phyloP scores from a whole-genome alignment of 2,329 filamentous ascomycete genomes.

The Penicillium sp. region DNA sequence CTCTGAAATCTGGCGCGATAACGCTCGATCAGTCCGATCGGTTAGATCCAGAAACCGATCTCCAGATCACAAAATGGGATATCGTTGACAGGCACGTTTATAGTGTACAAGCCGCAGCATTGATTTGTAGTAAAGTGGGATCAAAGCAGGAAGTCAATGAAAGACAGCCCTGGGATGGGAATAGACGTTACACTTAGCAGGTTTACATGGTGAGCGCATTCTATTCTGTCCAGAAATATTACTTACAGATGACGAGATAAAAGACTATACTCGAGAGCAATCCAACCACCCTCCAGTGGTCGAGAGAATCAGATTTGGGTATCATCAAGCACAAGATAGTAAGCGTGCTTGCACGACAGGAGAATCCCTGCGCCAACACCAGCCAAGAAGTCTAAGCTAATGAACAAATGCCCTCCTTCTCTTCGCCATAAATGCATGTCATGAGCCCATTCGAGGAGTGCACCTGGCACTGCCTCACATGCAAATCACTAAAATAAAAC shows the following conservation, averaged over 20 bases:
- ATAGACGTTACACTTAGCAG: neutral
- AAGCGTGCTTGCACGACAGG: neutral
- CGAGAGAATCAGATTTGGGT: neutral
- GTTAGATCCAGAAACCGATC: slow-evolving; percentile 42
- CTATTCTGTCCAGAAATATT: too few species aligned
- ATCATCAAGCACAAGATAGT: neutral
- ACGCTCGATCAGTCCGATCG: slow-evolving; percentile 43
- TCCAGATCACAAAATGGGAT: slow-evolving; percentile 69
- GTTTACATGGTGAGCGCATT: too few species aligned
- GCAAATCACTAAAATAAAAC: slow-evolving; percentile 28
- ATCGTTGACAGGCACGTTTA: slow-evolving; percentile 60
- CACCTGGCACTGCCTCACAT: slow-evolving; percentile 29
- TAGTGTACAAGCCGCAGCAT: too few species aligned
- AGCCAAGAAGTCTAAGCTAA: slow-evolving; percentile 13
- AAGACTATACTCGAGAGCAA: neutral
- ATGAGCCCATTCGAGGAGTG: slow-evolving; percentile 22
- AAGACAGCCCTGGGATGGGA: too few species aligned
- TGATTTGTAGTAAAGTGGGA: too few species aligned
- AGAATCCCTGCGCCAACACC: neutral
- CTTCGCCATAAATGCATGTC: slow-evolving; percentile 24
- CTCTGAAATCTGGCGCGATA: slow-evolving; percentile 61
- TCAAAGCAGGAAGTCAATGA: too few species aligned
- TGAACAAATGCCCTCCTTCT: neutral
- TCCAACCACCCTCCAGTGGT: neutral
- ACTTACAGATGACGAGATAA: neutral